These are phyloP conservation scores for Cryptosporidium sp. DNA, from an alignment of 169 alveolate species.

Conservation along the genomic window DNA sequence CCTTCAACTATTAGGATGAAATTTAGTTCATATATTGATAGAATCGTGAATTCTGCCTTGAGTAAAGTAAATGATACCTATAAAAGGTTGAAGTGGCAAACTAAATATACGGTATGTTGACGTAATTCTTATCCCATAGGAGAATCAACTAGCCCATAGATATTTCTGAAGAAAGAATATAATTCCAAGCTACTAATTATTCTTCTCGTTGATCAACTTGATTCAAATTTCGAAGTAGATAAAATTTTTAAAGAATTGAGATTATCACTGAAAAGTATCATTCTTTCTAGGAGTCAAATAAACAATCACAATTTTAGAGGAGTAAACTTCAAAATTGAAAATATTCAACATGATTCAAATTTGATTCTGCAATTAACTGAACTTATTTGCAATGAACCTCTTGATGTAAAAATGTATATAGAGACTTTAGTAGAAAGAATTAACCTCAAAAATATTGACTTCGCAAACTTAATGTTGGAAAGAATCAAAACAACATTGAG, in stretches of 20 bases:
- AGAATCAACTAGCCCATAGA: neutral
- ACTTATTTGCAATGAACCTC: neutral
- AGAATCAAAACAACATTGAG: conserved; percentile 2
- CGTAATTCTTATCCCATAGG: no score
- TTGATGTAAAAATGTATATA: neutral
- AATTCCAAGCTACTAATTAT: neutral
- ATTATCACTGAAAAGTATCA: neutral
- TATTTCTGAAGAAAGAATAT: conserved; percentile 16
- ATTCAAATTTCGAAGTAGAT: neutral
- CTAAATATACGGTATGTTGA: conserved; percentile 17
- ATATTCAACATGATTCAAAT: neutral
- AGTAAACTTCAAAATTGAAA: neutral
- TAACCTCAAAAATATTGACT: neutral
- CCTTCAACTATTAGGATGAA: neutral
- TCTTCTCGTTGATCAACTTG: neutral
- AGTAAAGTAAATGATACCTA: neutral
- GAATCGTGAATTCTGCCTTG: conserved; percentile 7
- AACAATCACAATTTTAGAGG: neutral
- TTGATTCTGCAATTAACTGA: neutral
- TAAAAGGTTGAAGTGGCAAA: conserved; percentile 10
- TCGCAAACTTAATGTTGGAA: neutral
- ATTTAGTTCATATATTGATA: conserved; percentile 8
- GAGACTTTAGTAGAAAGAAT: neutral
- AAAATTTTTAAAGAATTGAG: neutral
- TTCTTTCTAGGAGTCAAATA: neutral